These are phyloP conservation scores for Hemileccinum rubropunctum DNA, from an alignment of 768 basidiomycete species.

Conservation along the genomic window DNA sequence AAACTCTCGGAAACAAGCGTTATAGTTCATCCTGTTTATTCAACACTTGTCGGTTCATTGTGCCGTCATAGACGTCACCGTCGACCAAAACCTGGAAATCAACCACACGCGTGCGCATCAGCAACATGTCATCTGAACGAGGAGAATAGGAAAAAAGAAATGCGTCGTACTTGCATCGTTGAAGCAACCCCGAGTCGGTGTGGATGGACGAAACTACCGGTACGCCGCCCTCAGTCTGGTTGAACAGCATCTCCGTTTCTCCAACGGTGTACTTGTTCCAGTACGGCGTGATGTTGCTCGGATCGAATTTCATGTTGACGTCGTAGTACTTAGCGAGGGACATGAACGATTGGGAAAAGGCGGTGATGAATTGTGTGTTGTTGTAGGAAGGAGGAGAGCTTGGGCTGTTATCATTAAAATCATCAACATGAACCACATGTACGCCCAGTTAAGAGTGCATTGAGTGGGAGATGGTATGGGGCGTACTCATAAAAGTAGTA, in stretches of 20 bases:
- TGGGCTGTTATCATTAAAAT: background rate
- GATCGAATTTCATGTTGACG: slow-evolving; percentile 19
- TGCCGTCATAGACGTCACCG: no score
- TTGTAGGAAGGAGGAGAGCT: slow-evolving; percentile 18
- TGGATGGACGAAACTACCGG: slow-evolving; percentile 1
- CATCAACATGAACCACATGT: no score
- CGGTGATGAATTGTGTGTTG: slow-evolving; percentile 24
- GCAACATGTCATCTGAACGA: no score
- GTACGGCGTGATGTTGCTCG: slow-evolving; percentile 12
- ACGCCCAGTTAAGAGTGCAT: background rate
- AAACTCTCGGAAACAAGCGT: no score
- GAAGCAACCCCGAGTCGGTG: background rate
- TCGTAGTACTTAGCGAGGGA: slow-evolving; percentile 21
- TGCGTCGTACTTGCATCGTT: slow-evolving; percentile 15
- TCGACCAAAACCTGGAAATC: no score
- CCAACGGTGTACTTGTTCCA: slow-evolving; percentile 7
- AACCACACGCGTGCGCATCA: no score
- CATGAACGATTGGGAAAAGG: slow-evolving; percentile 29
- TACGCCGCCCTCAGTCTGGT: slow-evolving; percentile 2
- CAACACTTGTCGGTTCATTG: no score
- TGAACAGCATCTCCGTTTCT: slow-evolving; percentile 17
- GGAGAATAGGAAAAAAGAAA: no score
- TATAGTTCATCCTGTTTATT: no score
- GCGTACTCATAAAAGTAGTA: slow-evolving; percentile 40
- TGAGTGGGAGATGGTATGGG: background rate